Evolutionary conservation across 1,284 basidiomycete species (phyloP), one percentile per base, ranked within the genome.

Genomic region (Apiotrichum porosum): DNA sequence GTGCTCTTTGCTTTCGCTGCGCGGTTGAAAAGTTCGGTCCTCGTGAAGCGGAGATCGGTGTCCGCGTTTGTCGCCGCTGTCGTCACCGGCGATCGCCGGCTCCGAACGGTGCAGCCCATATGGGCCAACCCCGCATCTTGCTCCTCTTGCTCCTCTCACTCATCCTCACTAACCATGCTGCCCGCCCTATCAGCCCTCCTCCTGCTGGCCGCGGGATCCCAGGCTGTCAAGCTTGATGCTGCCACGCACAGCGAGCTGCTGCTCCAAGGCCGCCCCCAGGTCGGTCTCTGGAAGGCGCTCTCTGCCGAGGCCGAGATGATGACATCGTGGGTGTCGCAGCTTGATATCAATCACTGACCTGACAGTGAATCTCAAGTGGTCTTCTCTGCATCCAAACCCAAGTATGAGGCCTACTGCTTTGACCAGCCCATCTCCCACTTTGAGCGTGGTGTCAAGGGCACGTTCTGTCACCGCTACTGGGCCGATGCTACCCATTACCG

Each of bases 391-490:
- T 6, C 21, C 21, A 41, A 41, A 21, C 38, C 52, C 1, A 54
- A 57, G 21, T 72, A 65, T 56, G 42, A 65, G 36, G 62, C 73
- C 1, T 65, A 74, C 45, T 89, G 83, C 77, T 88, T 93, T 71
- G 75, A 79, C 47, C 92, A 95, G 66, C 88, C 86, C 0, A 73
- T 93, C 42, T 88, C 93, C 66, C 92, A 97, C 65, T 69, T 69
- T 46, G 64, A 66, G 47, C 24, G 55, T 5, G 22, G 37, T 15
- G 52, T 64, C 45, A 66, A 73, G 37, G 67, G 66, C n/a, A 77
- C 74, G 2, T 77, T 78, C 60, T 71, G 75, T 44, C 76, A 77
- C 50, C 59, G 75, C 22, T 97, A 91, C 73, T 97, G 92, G 90
- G 78, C 92, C 39, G 91, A 85, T 65, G 80, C 81, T n/a, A 80